Percentiles rank a stretch among this genome's conserved stretches.
These are phyloP conservation scores for Pelargonium australe DNA, from an alignment of 441 rosid genomes.

Conservation along the genomic window DNA sequence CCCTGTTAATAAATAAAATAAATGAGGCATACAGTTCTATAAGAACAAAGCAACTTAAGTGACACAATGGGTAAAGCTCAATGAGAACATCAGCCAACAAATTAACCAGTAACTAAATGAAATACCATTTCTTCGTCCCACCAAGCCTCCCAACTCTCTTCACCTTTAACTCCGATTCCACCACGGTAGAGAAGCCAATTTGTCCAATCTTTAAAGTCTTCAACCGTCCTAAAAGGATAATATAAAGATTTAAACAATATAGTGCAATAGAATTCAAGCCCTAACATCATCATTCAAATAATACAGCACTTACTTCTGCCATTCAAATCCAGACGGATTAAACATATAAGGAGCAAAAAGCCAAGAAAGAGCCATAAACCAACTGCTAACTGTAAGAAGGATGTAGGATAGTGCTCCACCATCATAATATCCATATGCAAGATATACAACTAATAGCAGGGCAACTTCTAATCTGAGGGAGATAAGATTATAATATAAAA, in stretches of 20 bases:
- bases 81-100: neutral
- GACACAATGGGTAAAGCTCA: neutral
- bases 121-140: conserved; percentile 99
- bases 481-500: conserved; percentile 23
- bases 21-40: neutral
- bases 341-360: conserved; percentile 96
- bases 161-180: conserved; percentile 99
- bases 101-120: conserved; percentile 12
- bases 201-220: conserved; percentile 99
- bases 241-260: conserved; percentile 12
- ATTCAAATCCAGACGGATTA: conserved; percentile 97
- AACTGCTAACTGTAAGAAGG: conserved; percentile 90
- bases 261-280: neutral
- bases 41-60: conserved; percentile 2
- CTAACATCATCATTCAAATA: conserved; percentile 7
- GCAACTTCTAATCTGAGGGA: conserved; percentile 73
- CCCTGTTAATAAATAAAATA: neutral
- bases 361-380: conserved; percentile 98
- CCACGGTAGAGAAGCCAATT: conserved; percentile 99
- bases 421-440: conserved; percentile 79
- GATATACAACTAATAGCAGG: conserved; percentile 73
- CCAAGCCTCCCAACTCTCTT: conserved; percentile 99
- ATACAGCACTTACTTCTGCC: conserved; percentile 80
- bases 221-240: conserved; percentile 64
- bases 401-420: conserved; percentile 78